Percentiles rank a stretch among this genome's conserved stretches.
Evolutionary conservation across 305 asterid species (phyloP).

Genomic region (Solanum hybrid): DNA sequence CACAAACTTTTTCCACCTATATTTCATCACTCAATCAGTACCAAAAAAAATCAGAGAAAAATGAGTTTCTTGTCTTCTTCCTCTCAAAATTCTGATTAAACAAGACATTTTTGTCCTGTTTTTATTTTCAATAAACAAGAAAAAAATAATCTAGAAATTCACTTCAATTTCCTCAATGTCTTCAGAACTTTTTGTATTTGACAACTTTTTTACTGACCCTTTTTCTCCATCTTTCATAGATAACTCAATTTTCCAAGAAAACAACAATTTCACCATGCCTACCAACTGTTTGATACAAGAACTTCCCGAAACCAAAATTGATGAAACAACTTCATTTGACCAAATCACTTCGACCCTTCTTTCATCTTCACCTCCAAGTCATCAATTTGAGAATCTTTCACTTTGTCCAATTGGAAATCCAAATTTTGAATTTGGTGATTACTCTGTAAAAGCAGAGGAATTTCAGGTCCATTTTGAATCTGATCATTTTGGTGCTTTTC

Average conservation of each 20-base stretch:
- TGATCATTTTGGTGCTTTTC: constrained; percentile 9
- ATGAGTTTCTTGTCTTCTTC: constrained; percentile 43
- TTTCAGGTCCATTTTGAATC: constrained; percentile 21
- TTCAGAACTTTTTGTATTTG: constrained; percentile 53
- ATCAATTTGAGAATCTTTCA: constrained; percentile 41
- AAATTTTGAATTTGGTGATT: constrained; percentile 13
- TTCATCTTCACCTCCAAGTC: constrained; percentile 56
- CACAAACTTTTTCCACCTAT: not conserved
- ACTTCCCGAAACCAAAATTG: constrained; percentile 1
- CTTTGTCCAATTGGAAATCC: constrained; percentile 15
- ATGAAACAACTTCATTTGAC: constrained; percentile 19
- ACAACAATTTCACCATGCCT: not conserved
- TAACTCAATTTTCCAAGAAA: constrained; percentile 18
- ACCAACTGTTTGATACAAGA: constrained; percentile 17
- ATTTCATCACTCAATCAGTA: constrained; percentile 4
- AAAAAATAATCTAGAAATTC: not conserved
- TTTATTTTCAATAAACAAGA: no score
- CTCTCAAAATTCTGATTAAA: constrained; percentile 12
- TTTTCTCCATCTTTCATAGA: constrained; percentile 32
- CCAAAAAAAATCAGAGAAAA: not conserved
- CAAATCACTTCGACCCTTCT: constrained; percentile 33
- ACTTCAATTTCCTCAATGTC: constrained; percentile 33
- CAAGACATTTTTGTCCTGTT: constrained; percentile 9
- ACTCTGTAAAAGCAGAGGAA: constrained; percentile 39
- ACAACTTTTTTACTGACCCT: constrained; percentile 51